Conservation (phyloP, 371 early-diverging fungal species). For the Massospora cicadina region DNA sequence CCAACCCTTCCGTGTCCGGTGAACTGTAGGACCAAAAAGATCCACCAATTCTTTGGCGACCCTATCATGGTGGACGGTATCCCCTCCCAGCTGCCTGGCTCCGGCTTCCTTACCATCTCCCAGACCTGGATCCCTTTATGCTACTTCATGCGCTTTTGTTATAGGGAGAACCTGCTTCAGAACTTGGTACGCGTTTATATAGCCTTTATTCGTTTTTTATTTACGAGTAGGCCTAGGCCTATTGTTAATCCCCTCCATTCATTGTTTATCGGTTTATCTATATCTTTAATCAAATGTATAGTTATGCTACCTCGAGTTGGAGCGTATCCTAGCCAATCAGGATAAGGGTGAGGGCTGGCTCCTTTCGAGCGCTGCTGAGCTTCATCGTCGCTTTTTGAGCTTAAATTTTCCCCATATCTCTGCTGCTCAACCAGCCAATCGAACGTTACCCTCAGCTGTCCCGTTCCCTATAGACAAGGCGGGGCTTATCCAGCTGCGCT, state of each 20-base stretch:
- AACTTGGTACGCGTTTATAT: neutral
- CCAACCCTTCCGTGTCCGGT: neutral
- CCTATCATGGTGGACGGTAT: neutral
- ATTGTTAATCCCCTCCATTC: no score
- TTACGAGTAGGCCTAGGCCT: no score
- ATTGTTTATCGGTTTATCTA: no score
- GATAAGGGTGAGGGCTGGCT: no score
- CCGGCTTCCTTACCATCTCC: neutral
- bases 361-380: neutral
- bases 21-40: neutral
- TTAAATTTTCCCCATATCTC: no score
- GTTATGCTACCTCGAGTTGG: slow-evolving; percentile 5
- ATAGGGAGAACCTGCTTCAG: neutral
- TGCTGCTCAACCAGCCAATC: neutral
- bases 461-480: neutral
- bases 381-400: neutral
- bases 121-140: neutral
- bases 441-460: neutral
- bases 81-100: neutral
- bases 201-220: neutral
- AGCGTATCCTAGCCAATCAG: neutral
- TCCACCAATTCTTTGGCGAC: slow-evolving; percentile 3
- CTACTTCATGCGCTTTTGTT: slow-evolving; percentile 6
- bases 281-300: neutral
- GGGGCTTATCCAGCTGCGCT: neutral